Evolutionary conservation across 805 yeast species (phyloP).

Genomic region (Hanseniaspora occidentalis): DNA sequence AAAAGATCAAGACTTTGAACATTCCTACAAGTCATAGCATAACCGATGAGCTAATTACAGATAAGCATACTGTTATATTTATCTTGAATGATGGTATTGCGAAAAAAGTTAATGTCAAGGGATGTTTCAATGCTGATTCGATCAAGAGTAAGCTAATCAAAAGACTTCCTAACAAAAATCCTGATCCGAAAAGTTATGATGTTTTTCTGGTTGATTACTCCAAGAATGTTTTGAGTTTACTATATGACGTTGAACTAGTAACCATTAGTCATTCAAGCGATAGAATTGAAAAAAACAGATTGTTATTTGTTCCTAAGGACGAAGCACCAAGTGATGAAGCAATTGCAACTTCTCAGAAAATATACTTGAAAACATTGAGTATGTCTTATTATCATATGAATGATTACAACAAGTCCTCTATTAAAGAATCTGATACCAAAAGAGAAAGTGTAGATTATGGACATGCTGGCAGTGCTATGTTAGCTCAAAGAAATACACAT

Average conservation of each 20-base stretch:
- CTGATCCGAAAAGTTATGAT: conserved; percentile 32
- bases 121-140: conserved; percentile 70
- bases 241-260: conserved; percentile 71
- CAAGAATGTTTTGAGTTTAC: conserved; percentile 29
- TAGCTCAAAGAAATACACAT: conserved; percentile 15
- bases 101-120: conserved; percentile 56
- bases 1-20: conserved; percentile 14
- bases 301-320: conserved; percentile 48
- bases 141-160: conserved; percentile 60
- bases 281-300: conserved; percentile 56
- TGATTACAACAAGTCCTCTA: too few relatives aligned
- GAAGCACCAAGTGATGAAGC: conserved; percentile 56
- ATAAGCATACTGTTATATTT: conserved; percentile 42
- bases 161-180: conserved; percentile 27
- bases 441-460: background rate
- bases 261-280: conserved; percentile 71
- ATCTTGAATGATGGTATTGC: conserved; percentile 65
- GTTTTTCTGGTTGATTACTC: conserved; percentile 42
- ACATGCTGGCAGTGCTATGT: background rate
- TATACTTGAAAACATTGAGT: conserved; percentile 22
- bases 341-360: conserved; percentile 39
- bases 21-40: conserved; percentile 3
- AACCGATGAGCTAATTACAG: conserved; percentile 23
- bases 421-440: background rate
- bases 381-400: conserved; percentile 10